Conservation (phyloP, 2,329 filamentous ascomycete genomes). For the Coniochaeta sp. region DNA sequence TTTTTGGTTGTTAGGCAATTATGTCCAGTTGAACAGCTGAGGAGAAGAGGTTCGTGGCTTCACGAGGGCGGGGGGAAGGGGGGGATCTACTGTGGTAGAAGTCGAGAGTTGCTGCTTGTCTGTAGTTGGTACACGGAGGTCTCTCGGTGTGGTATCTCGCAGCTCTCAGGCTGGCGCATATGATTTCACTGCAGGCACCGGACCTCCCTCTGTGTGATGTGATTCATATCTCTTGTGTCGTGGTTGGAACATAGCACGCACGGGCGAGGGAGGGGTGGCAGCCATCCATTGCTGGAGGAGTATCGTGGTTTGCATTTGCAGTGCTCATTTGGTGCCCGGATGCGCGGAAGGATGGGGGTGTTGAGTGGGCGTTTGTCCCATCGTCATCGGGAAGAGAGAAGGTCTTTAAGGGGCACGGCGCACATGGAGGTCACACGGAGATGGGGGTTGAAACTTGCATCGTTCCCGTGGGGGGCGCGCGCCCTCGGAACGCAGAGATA, state of each 20-base stretch:
- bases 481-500: neutral
- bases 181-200: no score
- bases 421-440: neutral
- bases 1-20: conserved; percentile 27
- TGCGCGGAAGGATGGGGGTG: neutral
- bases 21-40: conserved; percentile 33
- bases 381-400: neutral
- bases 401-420: neutral
- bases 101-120: neutral
- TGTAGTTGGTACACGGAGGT: neutral
- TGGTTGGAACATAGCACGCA: neutral
- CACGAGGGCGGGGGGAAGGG: neutral
- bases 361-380: neutral
- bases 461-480: neutral
- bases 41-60: neutral
- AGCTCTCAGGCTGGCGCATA: no score
- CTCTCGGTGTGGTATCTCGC: no score
- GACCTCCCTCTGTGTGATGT: neutral
- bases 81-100: neutral
- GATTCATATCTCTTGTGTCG: no score
- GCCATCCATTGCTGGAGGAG: neutral
- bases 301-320: neutral
- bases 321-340: neutral
- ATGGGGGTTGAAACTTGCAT: neutral
- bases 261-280: neutral